A percentile compares a stretch with the other conserved stretches of the same genome.
phyloP scores from a whole-genome alignment of 2,329 filamentous ascomycete species.

The Trichoderma breve region DNA sequence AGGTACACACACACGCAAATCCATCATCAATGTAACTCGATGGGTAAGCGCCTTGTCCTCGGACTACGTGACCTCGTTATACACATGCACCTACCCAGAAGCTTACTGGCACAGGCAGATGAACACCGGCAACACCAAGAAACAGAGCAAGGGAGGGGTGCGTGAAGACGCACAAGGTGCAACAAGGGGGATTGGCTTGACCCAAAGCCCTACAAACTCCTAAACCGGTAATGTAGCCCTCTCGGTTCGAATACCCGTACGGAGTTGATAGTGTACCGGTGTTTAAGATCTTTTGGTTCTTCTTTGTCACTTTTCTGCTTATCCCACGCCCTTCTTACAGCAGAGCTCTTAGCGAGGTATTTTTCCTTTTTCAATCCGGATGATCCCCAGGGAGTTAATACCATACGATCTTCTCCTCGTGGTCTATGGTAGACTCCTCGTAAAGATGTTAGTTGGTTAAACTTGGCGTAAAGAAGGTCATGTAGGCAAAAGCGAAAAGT shows the following conservation, averaged over 20 bases:
- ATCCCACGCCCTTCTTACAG: too few relatives aligned
- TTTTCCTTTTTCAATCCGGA: neutral
- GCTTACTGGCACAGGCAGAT: neutral
- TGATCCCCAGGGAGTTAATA: neutral
- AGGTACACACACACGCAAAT: neutral
- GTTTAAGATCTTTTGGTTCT: neutral
- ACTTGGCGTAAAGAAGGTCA: neutral
- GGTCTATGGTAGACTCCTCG: rapidly evolving
- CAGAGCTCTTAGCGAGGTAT: neutral
- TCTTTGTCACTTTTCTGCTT: neutral
- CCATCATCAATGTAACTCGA: neutral
- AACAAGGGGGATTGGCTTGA: neutral
- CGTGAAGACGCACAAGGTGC: neutral
- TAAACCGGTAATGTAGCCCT: neutral
- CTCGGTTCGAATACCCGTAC: neutral
- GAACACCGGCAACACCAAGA: neutral
- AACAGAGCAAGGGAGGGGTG: neutral
- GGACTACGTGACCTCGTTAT: neutral
- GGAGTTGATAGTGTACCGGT: too few relatives aligned
- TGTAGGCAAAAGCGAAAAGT: neutral
- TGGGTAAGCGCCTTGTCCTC: neutral
- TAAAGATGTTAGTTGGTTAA: neutral
- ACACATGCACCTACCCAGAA: neutral
- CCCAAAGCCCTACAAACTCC: neutral
- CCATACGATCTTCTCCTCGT: neutral